Evolutionary conservation across 352 stramenopile genomes (phyloP).

Genomic region (Pythium scleroteichum): DNA sequence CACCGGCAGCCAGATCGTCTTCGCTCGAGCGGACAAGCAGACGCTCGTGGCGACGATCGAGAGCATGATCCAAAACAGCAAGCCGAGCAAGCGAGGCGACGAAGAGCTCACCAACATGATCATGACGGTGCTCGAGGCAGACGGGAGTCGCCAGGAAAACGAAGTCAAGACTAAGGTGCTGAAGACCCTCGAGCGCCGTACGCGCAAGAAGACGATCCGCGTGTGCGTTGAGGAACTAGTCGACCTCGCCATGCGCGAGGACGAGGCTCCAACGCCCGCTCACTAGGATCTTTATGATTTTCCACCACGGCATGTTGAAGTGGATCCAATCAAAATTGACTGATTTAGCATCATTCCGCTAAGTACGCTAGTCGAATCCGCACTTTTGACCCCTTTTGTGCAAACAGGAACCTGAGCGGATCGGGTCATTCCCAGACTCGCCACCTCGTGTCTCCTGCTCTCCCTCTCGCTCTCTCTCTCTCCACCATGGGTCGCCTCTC

Average conservation of each 20-base stretch:
- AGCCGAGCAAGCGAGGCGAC: conserved; percentile 13
- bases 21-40: conserved; percentile 11
- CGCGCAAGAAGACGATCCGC: conserved; percentile 10
- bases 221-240: conserved; percentile 17
- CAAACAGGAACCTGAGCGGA: conserved; percentile 12
- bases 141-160: conserved; percentile 4
- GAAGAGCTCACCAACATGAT: conserved; percentile 10
- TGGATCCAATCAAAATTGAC: conserved; percentile 4
- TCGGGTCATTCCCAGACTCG: conserved; percentile 4
- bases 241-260: not conserved
- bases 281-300: not conserved
- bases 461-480: not conserved
- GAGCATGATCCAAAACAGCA: conserved; percentile 27
- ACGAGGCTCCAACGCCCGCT: not conserved
- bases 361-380: not conserved
- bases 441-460: not conserved
- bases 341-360: conserved; percentile 6
- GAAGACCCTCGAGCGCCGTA: conserved; percentile 10
- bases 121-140: conserved; percentile 9
- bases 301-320: conserved; percentile 7
- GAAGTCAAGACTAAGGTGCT: not conserved
- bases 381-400: conserved; percentile 12
- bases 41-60: conserved; percentile 20
- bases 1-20: conserved; percentile 18
- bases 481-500: conserved; percentile 35